Evolutionary conservation across 345 rosid genomes (phyloP).

Genomic region (Eucalyptus tenuipes): DNA sequence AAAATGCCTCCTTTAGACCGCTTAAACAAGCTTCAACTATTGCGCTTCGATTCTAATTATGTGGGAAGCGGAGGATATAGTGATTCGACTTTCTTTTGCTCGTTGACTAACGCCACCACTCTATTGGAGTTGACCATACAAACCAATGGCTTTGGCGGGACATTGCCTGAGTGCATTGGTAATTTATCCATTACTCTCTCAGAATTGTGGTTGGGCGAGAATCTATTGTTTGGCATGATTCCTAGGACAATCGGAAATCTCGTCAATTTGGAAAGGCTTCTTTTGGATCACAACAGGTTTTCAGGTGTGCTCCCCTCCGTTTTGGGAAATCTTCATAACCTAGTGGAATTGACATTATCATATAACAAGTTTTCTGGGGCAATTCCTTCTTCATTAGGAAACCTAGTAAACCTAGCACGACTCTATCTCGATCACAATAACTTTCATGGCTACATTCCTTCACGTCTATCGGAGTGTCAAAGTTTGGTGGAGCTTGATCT

Average conservation of each 20-base stretch:
- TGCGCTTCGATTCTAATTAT: conserved; percentile 2
- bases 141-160: neutral
- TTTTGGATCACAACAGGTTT: neutral
- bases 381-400: conserved; percentile 12
- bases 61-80: neutral
- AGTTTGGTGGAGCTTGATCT: neutral
- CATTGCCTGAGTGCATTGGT: neutral
- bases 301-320: neutral
- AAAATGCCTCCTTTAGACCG: neutral
- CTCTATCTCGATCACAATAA: neutral
- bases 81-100: neutral
- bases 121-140: rapidly evolving
- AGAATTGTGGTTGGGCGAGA: rapidly evolving
- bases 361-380: neutral
- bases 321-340: conserved; percentile 1
- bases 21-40: neutral
- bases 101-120: neutral
- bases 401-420: neutral
- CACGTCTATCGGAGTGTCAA: neutral
- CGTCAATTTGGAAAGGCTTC: neutral
- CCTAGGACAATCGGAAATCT: neutral
- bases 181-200: neutral
- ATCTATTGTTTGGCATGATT: neutral
- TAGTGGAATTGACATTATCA: neutral
- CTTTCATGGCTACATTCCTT: conserved; percentile 6